Evolutionary conservation across 495 filamentous ascomycete species (phyloP).

Genomic region (Aspergillus bridgeri): DNA sequence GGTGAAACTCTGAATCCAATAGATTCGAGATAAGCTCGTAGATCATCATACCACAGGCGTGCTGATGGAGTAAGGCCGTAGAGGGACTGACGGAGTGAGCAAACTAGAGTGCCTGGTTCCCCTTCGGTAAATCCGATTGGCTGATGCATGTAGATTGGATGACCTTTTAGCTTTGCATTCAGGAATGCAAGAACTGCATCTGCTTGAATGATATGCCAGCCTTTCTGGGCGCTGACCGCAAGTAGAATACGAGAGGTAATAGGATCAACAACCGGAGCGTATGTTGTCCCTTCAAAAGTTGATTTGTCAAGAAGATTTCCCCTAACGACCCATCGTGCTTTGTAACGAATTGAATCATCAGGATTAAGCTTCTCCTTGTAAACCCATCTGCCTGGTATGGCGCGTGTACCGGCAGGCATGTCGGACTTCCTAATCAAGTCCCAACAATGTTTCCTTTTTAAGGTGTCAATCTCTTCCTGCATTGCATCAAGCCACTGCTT

Average conservation of each 20-base stretch:
- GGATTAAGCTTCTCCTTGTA: slow-evolving; percentile 2
- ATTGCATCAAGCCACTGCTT: neutral
- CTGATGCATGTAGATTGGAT: neutral
- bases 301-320: neutral
- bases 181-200: slow-evolving; percentile 2
- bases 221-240: slow-evolving; percentile 2
- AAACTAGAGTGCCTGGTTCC: slow-evolving; percentile 1
- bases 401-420: slow-evolving; percentile 3
- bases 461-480: neutral
- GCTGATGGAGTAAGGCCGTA: neutral
- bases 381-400: slow-evolving; percentile 2
- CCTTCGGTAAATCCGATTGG: slow-evolving; percentile 1
- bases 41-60: slow-evolving; percentile 2
- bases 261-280: slow-evolving; percentile 4
- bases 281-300: slow-evolving; percentile 2
- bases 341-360: slow-evolving; percentile 5
- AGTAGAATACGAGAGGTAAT: neutral
- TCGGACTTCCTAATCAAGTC: slow-evolving; percentile 3
- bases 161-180: slow-evolving; percentile 2
- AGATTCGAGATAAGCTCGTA: slow-evolving; percentile 1
- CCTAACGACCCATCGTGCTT: slow-evolving; percentile 1
- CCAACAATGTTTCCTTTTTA: slow-evolving; percentile 4
- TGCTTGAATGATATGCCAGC: neutral
- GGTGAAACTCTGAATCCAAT: slow-evolving; percentile 5
- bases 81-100: slow-evolving; percentile 1